Evolutionary conservation across 305 asterid genomes (phyloP), one percentile per base, ranked within the genome.

Genomic region (Fraxinus sp.): DNA sequence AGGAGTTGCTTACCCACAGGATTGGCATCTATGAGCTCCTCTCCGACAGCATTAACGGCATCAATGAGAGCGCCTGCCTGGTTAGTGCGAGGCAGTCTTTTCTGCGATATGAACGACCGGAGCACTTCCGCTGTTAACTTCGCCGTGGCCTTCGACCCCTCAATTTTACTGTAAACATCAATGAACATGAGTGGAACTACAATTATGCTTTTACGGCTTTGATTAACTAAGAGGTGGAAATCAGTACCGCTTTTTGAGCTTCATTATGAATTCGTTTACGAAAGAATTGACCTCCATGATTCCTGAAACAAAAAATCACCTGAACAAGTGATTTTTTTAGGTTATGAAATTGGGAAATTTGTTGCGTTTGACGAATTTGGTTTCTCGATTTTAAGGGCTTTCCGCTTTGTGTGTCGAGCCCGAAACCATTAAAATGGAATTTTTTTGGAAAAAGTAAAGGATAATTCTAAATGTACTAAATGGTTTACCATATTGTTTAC

Each of bases 121-220:
- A 96, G 91, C 89, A 96, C 85, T 75, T 96, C 99, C 81, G 92
- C 98, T 39, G 98, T 91, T 64, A 93, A 83, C 90, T 94, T 96
- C 78, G 98, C 95, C 81, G 97, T 92, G 14, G 97, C 88, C 89
- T 96, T 96, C 71, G 99, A 96, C 57, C 99, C 99, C 88, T 96
- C 99, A 79, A 96, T 86, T 91, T 96, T 91, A 85, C 99, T 96
- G 88, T 88, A 79, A 78, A 77, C 36, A 76, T 4, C 59, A 52
- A 16, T 1, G 10, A 35, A 72, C 44, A 44, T 44, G 22, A 70
- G 37, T 70, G 75, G 18, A 4, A 28, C 14, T 28, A 35, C 11
- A 68, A 26, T 30, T 68, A 30, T 30, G 5, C 75, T 24, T 66
- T 24, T 5, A 28, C 35, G 35, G 24, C 79, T 20, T 64, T 36